These are phyloP conservation scores for Emiliania huxleyi DNA, from an alignment of 78 protist species.

Conservation along the genomic window DNA sequence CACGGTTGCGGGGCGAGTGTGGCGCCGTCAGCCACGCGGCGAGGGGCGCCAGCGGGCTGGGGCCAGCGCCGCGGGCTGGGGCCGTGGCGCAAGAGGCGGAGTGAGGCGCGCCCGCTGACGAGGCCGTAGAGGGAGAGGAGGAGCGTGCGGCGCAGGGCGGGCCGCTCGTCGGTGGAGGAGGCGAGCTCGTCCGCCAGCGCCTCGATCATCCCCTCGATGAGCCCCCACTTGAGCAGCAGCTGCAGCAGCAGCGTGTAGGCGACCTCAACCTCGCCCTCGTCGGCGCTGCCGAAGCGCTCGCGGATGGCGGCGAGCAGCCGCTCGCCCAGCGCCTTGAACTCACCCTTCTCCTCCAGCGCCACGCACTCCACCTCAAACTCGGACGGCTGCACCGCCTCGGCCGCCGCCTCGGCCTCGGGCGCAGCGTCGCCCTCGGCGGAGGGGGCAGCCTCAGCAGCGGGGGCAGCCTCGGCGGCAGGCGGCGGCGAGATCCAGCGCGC, in stretches of 20 bases:
- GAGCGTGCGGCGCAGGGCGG: background rate
- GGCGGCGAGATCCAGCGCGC: background rate
- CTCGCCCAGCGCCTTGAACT: background rate
- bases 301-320: background rate
- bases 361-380: background rate
- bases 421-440: background rate
- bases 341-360: background rate
- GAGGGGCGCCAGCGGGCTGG: too few species aligned
- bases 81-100: too few species aligned
- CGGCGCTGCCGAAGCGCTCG: background rate
- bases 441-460: background rate
- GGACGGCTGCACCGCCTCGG: background rate
- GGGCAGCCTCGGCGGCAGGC: background rate
- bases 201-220: background rate
- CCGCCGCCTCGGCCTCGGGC: background rate
- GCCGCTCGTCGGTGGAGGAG: background rate
- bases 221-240: background rate
- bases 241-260: background rate
- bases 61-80: too few species aligned
- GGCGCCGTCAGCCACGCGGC: too few species aligned
- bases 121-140: background rate
- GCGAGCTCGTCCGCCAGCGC: background rate
- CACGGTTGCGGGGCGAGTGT: too few species aligned
- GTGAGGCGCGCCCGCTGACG: too few species aligned
- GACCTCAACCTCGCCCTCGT: background rate